A percentile compares a stretch with the other conserved stretches of the same genome.
These are phyloP conservation scores for Dimocarpus longan DNA, from an alignment of 345 rosid genomes.

Conservation along the genomic window DNA sequence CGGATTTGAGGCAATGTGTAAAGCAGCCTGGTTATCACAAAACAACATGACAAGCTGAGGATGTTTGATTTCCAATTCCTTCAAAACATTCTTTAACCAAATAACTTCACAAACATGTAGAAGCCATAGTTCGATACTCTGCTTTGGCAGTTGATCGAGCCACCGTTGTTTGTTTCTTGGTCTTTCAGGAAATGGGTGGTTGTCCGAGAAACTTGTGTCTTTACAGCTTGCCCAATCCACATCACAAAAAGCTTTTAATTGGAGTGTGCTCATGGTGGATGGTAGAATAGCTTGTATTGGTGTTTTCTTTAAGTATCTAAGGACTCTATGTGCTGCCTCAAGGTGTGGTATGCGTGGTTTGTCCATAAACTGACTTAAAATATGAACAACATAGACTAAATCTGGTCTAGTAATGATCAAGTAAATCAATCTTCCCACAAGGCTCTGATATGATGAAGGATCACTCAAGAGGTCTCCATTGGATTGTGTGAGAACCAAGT, in stretches of 20 bases:
- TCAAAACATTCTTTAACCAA: not conserved
- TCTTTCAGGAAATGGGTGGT: slow-evolving; percentile 9
- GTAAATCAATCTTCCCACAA: slow-evolving; percentile 3
- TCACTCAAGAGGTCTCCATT: not conserved
- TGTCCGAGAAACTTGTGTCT: not conserved
- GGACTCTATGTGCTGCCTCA: not conserved
- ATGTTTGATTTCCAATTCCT: not conserved
- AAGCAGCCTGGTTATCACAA: not conserved
- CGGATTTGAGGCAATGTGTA: no score
- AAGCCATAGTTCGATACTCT: not conserved
- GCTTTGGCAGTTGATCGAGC: not conserved
- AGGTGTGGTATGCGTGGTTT: not conserved
- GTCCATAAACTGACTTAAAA: not conserved
- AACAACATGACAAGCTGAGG: not conserved
- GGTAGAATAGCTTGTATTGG: slow-evolving; percentile 1
- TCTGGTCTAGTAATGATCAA: not conserved
- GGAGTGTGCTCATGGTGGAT: not conserved
- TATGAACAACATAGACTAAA: not conserved
- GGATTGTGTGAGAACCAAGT: not conserved
- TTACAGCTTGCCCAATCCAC: slow-evolving; percentile 4
- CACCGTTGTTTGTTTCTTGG: slow-evolving; percentile 8
- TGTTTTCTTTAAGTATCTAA: not conserved
- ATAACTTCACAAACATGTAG: slow-evolving; percentile 3
- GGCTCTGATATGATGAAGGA: not conserved
- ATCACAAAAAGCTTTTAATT: slow-evolving; percentile 2